Percentiles rank a stretch among this genome's conserved stretches.
Evolutionary conservation across 495 filamentous ascomycete species (phyloP).

Genomic region (Schizothecium vesticola): DNA sequence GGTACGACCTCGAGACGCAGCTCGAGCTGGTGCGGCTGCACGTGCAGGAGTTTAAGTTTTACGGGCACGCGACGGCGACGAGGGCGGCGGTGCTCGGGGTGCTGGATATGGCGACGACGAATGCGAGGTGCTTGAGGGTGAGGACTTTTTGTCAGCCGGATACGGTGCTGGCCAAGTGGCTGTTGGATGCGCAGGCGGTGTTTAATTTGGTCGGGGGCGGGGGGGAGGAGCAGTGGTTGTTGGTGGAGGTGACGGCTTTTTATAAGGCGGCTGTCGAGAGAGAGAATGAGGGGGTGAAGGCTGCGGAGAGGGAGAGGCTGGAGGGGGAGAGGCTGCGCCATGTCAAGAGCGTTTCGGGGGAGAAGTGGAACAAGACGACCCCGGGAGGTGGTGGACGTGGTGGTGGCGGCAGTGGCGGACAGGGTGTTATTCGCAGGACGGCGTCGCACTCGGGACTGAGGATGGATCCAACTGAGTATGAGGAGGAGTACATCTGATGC

Average conservation of each 20-base stretch:
- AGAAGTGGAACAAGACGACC: neutral
- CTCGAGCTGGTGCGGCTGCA: constrained; percentile 38
- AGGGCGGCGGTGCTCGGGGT: constrained; percentile 25
- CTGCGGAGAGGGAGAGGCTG: neutral
- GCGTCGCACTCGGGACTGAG: neutral
- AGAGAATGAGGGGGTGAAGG: constrained; percentile 6
- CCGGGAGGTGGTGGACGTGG: neutral
- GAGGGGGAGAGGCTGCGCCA: neutral
- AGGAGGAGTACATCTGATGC: neutral
- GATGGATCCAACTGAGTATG: neutral
- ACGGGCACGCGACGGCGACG: constrained; percentile 28
- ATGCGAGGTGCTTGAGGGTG: constrained; percentile 36
- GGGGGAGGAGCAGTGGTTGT: constrained; percentile 28
- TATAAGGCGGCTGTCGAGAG: constrained; percentile 34
- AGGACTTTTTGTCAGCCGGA: constrained; percentile 45
- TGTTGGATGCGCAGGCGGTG: constrained; percentile 37
- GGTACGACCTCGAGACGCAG: constrained; percentile 47
- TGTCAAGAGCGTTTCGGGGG: neutral
- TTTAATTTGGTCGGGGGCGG: constrained; percentile 31
- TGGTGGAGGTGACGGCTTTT: constrained; percentile 35
- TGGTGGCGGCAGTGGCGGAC: neutral
- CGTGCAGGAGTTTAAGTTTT: constrained; percentile 40
- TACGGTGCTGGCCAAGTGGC: constrained; percentile 42
- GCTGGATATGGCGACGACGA: constrained; percentile 35
- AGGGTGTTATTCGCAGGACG: neutral